Evolutionary conservation across 1,139 yeast species (phyloP), one percentile per base, ranked within the genome.

Genomic region (Sugiyamaella grinbergsii): DNA sequence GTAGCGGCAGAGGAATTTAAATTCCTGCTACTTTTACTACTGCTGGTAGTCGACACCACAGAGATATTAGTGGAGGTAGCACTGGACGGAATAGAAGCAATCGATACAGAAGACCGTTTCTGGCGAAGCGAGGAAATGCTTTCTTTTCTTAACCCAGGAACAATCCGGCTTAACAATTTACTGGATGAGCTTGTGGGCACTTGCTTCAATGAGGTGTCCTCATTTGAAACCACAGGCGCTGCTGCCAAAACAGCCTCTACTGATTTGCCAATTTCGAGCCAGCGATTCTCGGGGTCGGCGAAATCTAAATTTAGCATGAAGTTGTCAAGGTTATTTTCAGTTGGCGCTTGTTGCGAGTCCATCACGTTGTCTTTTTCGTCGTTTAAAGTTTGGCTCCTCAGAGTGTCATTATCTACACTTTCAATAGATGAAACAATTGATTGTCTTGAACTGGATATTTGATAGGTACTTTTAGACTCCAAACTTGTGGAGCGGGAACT

Each of bases 181-280:
- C 16, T 23, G 11, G 45, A 31, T 13, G 20, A 2, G 8, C 31
- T 13, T 38, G 42, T 19, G n/a, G 36, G 22, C 7, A 40, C 13
- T 28, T 16, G n/a, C 13, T 4, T 29, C 6, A n/a, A 29, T 23
- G 42, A 16, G 4, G 8, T 23, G 34, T 15, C 13, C n/a, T 29
- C 13, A 22, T 20, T 13, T 18, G 5, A 18, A n/a, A 11, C 31
- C 22, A 18, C 10, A 31, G 15, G n/a, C 23, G 8, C 37, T 23
- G 23, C 11, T n/a, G 39, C 40, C n/a, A 28, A 23, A n/a, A 23
- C 39, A 3, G 50, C n/a, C 28, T 15, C 20, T 24, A 47, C 37
- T 11, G 36, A 29, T 15, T 41, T 28, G 23, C 50, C 50, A 31
- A 47, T 47, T 18, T 47, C 43, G 13, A 47, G 50, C 50, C 50